Conservation (phyloP, 805 yeast genomes). For the Candida methanosorbosa region DNA sequence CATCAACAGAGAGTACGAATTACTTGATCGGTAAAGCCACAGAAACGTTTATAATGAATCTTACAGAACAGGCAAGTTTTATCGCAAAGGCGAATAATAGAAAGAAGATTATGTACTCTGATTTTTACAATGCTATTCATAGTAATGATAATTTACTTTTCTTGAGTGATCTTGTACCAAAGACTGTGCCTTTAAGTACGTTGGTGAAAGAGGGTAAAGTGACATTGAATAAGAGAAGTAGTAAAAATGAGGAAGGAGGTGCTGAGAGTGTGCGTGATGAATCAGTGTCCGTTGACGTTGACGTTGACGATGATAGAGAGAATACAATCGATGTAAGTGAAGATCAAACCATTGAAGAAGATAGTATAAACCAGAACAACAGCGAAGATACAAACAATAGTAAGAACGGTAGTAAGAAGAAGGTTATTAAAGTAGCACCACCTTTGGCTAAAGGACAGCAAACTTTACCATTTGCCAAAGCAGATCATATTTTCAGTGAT, state of each 20-base stretch:
- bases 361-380: background rate
- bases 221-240: slow-evolving; percentile 8
- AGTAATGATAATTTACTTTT: slow-evolving; percentile 54
- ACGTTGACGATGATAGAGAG: slow-evolving; percentile 10
- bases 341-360: slow-evolving; percentile 5
- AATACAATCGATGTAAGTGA: slow-evolving; percentile 7
- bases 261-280: background rate
- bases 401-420: background rate
- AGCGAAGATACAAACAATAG: background rate
- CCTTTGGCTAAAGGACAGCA: slow-evolving; percentile 5
- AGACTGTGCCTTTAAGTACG: slow-evolving; percentile 41
- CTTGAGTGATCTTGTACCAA: slow-evolving; percentile 60
- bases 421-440: background rate
- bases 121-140: slow-evolving; percentile 56
- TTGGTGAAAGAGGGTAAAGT: slow-evolving; percentile 36
- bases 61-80: slow-evolving; percentile 63
- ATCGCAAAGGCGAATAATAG: slow-evolving; percentile 57
- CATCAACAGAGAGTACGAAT: slow-evolving; percentile 65
- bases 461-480: slow-evolving; percentile 3
- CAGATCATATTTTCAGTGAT: background rate
- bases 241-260: background rate
- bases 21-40: slow-evolving; percentile 72
- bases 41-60: slow-evolving; percentile 60
- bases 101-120: slow-evolving; percentile 62
- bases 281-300: slow-evolving; percentile 1